Base-by-base conservation (phyloP, 108 stramenopile genomes). In the Tribonema minus region DNA sequence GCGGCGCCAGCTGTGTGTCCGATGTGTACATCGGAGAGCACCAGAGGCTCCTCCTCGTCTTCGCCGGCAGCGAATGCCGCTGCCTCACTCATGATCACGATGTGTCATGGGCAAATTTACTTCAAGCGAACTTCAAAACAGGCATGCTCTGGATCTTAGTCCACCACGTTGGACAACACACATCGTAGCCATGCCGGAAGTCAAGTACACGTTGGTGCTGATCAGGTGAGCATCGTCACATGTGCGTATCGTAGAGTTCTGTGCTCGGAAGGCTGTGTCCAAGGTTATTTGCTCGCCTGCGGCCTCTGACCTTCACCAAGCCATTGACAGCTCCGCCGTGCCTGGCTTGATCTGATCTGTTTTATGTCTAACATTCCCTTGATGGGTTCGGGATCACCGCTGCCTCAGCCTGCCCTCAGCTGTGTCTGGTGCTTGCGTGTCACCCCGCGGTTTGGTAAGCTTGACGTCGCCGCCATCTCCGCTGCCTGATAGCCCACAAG, bases 11-110 rank as follows among this genome's bases (percentile, higher is more conserved):
- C 65, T 23, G 28, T 58, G 63, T 61, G 41, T 27, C 73, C 73
- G 4, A 75, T 31, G 73, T 75, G 73, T 15, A 75, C 73, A 38
- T 75, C 73, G n/a, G 64, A 65, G 39, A 75, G 64, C 29, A 75
- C 73, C 38, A 62, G 41, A 37, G 64, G 73, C 46, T 75, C 73
- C 61, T 5, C 4, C 15, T 26, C 26, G 6, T 5, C 29, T 62
- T 62, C 26, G 6, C 4, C 3, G 27, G 6, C 61, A 62, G 61
- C 25, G n/a, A n/a, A n/a, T n/a, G n/a, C n/a, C n/a, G n/a, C n/a
- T n/a, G n/a, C n/a, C n/a, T n/a, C n/a, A n/a, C n/a, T n/a, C n/a
- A n/a, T n/a, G n/a, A n/a, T n/a, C n/a, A n/a, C n/a, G n/a, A n/a
- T n/a, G n/a, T n/a, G n/a, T n/a, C n/a, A n/a, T n/a, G n/a, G n/a